Base-by-base conservation (phyloP, 352 stramenopile species). In the Thalassiosira livingstoniorum region DNA sequence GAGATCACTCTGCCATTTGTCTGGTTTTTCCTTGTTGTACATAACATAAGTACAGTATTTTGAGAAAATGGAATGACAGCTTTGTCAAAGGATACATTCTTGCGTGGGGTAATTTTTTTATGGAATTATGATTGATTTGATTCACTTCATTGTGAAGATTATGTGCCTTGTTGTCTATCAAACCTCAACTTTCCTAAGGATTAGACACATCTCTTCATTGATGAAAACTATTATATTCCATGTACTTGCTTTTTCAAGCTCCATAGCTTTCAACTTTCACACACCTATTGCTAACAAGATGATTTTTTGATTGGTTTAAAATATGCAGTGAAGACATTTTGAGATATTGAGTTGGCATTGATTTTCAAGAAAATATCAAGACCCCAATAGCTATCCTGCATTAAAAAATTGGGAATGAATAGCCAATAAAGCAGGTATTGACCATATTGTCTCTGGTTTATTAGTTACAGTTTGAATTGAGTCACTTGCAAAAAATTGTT, bases 1-100 rank as follows among this genome's bases (percentile, higher is more conserved):
- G 47, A 70, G 58, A 69, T 78, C 69, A 63, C 69, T 55, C n/a
- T 34, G 2, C 35, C 57, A 78, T 23, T 78, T 78, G 3, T 78
- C 5, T 25, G 69, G 69, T 27, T 78, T 78, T 3, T 63, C 23
- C 53, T 75, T 68, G 37, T 58, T 78, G 69, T 78, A 78, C 37
- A 60, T 27, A 5, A 32, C 10, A 1, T 70, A 53, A 31, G 51
- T 53, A 32, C 31, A 47, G 23, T 60, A 58, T 31, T 34, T 4
- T 18, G 69, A 78, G 54, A n/a, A n/a, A 23, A 60, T 10, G 37
- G 54, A 62, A 78, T 43, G 3, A 53, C 54, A 70, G 54, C 69
- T 47, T 78, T 55, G 58, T 78, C 43, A 29, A 78, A 70, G 31
- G 23, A 34, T 21, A 78, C 29, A 29, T 70, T 29, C 25, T 29